Evolutionary conservation across 2,329 filamentous ascomycete genomes (phyloP), one percentile per base, ranked within the genome.

Genomic region (Endoconidiophora polonica): DNA sequence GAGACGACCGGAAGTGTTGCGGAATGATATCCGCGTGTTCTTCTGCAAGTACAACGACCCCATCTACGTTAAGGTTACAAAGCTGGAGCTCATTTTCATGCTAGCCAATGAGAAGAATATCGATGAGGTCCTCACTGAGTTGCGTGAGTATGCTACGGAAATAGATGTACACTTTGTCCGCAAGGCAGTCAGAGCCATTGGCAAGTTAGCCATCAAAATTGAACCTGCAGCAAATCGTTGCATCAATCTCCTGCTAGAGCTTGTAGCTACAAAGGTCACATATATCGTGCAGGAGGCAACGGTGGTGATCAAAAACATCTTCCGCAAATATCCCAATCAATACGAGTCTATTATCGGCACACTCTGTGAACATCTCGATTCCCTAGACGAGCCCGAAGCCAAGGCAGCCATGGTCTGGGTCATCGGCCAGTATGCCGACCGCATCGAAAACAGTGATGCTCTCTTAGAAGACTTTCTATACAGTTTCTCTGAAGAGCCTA

Each of bases 21-120:
- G 87, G 55, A 96, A 95, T 65, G 91, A 98, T 64, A 96, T 98
- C 55, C 79, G 91, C 44, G 91, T 98, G 29, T 98, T 98, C 68
- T 98, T 98, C 67, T 98, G 91, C 78, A 98, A 98, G 72, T 98
- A 98, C 67, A 98, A 98, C 63, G 91, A 98, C 61, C 91, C 91
- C 0, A 98, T 98, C 56, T 98, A 96, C 63, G 91, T 98, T 67
- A 98, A 98, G 66, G 91, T 98, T 47, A 98, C 91, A 14, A 98
- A 98, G 66, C 74, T 98, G 46, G 91, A 98, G 66, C 76, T 98
- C 58, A 96, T 98, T 57, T 98, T 98, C 66, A 98, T 96, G 91
- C 75, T 98, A 54, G 91, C 91, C 5, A 94, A 79, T 33, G 87
- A 95, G 65, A 83, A 81, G 59, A 98, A 98, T 62, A 98, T 98